Evolutionary conservation across 768 basidiomycete species (phyloP), one percentile per base, ranked within the genome.

Genomic region (Auriscalpium orientale): DNA sequence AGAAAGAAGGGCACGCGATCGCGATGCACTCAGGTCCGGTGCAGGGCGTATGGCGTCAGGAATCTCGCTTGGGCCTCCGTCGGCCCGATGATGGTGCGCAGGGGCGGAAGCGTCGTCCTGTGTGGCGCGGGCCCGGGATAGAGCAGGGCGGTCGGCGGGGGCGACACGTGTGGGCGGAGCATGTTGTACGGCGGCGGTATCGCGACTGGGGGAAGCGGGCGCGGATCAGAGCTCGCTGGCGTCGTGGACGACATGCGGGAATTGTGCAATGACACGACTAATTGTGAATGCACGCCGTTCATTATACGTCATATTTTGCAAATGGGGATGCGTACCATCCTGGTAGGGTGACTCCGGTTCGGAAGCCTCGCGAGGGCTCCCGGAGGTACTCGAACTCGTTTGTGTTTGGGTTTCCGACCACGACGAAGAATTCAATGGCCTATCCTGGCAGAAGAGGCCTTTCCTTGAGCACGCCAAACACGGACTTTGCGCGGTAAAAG

Each of bases 391-490:
- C 15, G 40, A 43, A 13, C 18, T 18, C 18, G 40, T 15, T 18
- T 13, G 40, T 8, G 40, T 43, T 8, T 15, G 13, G 4, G 40
- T 13, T 18, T 43, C 40, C 40, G 40, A 43, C 40, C 40, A 43
- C 9, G 28, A 28, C 28, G 40, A 18, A 43, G 40, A 43, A 13
- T 43, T 43, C 15, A 21, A 33, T 22, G 49, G 22, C 11, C 50
- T 50, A 21, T 57, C 59, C n/a, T 56, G 49, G 44, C 59, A 60
- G 20, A 33, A 20, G 15, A 60, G 18, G 20, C 59, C 56, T 36
- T 57, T 60, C 46, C 55, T 49, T 33, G 40, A n/a, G 40, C 59
- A 60, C 2, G 56, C 49, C 35, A 33, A 40, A 40, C 59, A 60
- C 6, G 59, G 59, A 15, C 59, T 60, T 49, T 48, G 16, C 4